Base-by-base conservation (phyloP, 495 filamentous ascomycete species). In the Cetradonia linearis region DNA sequence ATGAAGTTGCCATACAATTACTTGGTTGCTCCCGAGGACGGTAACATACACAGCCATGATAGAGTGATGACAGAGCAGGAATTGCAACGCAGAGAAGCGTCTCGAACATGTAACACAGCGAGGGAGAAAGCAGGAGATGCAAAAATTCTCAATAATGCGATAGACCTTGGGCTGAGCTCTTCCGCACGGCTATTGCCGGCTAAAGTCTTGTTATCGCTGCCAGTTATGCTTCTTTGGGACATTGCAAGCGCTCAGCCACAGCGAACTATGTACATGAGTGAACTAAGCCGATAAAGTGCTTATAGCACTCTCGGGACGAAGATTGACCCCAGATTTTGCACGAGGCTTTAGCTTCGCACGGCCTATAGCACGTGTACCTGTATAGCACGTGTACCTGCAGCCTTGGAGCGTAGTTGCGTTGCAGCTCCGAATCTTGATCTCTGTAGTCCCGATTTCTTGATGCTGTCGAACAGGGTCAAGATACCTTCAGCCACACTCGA, bases 331-430 rank as follows among this genome's bases (percentile, higher is more conserved):
- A 27, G 33, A 56, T 31, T 38, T 34, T 8, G 14, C 28, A 44
- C 13, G 27, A 56, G 54, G 54, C 54, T 56, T 42, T 34, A 56
- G 54, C 36, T 42, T 56, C n/a, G 54, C 54, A 56, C 54, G 54
- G 23, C 13, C 36, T 34, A 28, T 27, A 28, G 20, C n/a, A n/a
- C n/a, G n/a, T n/a, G n/a, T n/a, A n/a, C n/a, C n/a, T n/a, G n/a
- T 5, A 1, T 30, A 53, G 31, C 34, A 56, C 54, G 54, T 56
- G 54, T 56, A 56, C 54, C 54, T 56, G 54, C 54, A 31, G 50
- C 50, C n/a, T 36, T 54, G 31, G 16, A 14, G 14, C 50, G 11
- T 36, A 23, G 50, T n/a, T n/a, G 18, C 16, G 30, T 54, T 1
- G 50, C 50, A 30, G 50, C 18, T 36, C 50, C 13, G 27, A 20